These are phyloP conservation scores for Platanthera guangdongensis DNA, from an alignment of 106 monocot species.

Conservation along the genomic window DNA sequence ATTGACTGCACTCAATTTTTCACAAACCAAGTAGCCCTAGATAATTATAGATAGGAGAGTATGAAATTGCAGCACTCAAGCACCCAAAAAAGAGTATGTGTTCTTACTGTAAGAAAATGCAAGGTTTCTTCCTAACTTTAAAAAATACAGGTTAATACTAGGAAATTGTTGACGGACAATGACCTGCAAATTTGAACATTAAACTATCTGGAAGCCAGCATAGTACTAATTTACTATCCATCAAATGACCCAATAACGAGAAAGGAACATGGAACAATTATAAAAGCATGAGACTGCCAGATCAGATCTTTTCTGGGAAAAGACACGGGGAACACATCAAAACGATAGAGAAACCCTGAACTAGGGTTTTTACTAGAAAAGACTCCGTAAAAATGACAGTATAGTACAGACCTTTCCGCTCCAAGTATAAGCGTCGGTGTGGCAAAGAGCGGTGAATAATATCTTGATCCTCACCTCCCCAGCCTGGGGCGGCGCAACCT, in stretches of 20 bases:
- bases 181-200: not conserved
- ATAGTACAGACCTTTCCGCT: constrained; percentile 59
- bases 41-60: not conserved
- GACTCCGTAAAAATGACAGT: not conserved
- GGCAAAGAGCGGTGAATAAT: constrained; percentile 92
- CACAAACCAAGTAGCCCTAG: not conserved
- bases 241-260: not conserved
- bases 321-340: not conserved
- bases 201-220: not conserved
- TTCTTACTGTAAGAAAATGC: not conserved
- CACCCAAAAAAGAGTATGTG: not conserved
- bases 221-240: not conserved
- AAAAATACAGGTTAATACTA: not conserved
- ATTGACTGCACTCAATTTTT: not conserved
- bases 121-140: not conserved
- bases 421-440: constrained; percentile 94
- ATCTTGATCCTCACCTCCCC: constrained; percentile 94
- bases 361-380: not conserved
- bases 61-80: not conserved
- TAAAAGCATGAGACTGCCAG: not conserved
- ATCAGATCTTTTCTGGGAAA: not conserved
- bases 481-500: constrained; percentile 95
- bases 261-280: not conserved
- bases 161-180: not conserved
- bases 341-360: not conserved